phyloP scores from a whole-genome alignment of 1,284 basidiomycete genomes.

The Malassezia globosa region DNA sequence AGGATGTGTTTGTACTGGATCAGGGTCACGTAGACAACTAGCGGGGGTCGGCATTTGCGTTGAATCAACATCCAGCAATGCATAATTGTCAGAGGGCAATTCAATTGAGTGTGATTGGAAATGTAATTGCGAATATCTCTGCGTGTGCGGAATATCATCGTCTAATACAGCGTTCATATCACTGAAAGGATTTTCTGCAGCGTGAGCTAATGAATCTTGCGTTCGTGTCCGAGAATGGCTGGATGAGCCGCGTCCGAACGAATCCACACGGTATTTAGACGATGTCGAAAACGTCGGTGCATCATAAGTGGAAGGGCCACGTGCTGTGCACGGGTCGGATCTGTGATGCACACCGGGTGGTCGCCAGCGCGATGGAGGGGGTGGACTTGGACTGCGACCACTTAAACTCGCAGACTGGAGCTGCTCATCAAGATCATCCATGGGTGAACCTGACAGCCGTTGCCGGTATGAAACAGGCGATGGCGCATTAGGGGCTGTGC shows the following conservation, averaged over 20 bases:
- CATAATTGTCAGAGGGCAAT: background rate
- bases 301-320: background rate
- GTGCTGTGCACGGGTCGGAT: too few species aligned
- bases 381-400: background rate
- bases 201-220: background rate
- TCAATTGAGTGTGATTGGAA: background rate
- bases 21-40: background rate
- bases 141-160: background rate
- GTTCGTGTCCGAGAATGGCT: background rate
- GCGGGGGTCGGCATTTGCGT: background rate
- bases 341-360: background rate
- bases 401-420: constrained; percentile 17
- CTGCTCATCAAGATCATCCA: constrained; percentile 37
- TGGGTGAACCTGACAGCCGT: constrained; percentile 15
- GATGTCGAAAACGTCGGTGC: background rate
- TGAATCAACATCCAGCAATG: background rate
- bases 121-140: too few species aligned
- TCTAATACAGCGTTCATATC: background rate
- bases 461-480: constrained; percentile 17
- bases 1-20: background rate
- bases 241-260: background rate
- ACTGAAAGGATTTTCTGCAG: constrained; percentile 1
- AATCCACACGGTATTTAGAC: background rate
- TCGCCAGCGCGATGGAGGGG: background rate
- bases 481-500: background rate